phyloP scores from a whole-genome alignment of 768 basidiomycete genomes.

The Obba rivulosa region DNA sequence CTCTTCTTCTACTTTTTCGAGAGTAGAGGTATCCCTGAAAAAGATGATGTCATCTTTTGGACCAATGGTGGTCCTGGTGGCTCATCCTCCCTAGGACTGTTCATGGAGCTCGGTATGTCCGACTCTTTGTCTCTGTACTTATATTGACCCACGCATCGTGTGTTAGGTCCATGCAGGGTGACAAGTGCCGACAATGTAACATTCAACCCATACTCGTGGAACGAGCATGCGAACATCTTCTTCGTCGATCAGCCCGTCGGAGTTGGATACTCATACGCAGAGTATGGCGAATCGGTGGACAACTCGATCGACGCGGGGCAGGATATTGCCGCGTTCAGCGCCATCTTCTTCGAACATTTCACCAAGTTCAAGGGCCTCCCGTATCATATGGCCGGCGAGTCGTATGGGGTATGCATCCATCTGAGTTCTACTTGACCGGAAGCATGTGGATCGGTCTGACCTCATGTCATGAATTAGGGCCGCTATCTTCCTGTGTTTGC shows the following conservation, averaged over 20 bases:
- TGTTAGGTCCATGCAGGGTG: constrained; percentile 60
- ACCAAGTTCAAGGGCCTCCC: constrained; percentile 56
- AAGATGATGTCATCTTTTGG: constrained; percentile 28
- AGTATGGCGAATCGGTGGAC: constrained; percentile 51
- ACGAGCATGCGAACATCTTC: constrained; percentile 51
- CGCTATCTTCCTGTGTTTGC: constrained; percentile 45
- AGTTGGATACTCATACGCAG: constrained; percentile 34
- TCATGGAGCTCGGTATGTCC: constrained; percentile 46
- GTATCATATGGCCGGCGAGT: constrained; percentile 36
- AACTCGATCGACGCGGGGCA: too few species aligned
- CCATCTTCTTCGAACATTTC: constrained; percentile 70
- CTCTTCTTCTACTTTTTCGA: constrained; percentile 46
- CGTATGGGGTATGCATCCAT: constrained; percentile 38
- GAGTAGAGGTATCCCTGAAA: constrained; percentile 29
- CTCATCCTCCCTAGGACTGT: constrained; percentile 26
- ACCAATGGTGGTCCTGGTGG: constrained; percentile 29
- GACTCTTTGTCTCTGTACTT: too few species aligned
- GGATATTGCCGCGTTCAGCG: constrained; percentile 62
- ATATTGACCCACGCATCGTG: constrained; percentile 14
- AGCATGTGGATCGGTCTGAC: too few species aligned
- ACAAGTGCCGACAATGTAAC: constrained; percentile 40
- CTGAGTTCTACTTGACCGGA: background rate
- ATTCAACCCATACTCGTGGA: constrained; percentile 59
- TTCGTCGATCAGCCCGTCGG: constrained; percentile 35
- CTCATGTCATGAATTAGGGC: constrained; percentile 25